Evolutionary conservation across 2,329 filamentous ascomycete genomes (phyloP).

Genomic region (Trematosphaeria pertusa): DNA sequence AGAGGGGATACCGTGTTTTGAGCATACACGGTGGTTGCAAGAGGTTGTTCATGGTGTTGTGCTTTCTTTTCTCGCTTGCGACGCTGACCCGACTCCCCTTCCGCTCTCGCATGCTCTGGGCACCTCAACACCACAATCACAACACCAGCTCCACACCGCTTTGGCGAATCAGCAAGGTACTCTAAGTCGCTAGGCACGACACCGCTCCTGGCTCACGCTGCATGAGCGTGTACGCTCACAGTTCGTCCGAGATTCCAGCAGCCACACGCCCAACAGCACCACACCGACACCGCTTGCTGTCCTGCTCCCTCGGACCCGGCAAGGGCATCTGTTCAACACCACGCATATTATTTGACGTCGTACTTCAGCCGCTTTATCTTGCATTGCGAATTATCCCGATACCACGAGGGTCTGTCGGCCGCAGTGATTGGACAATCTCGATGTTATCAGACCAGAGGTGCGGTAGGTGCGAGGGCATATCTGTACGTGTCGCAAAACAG

Average conservation of each 20-base stretch:
- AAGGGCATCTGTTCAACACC: background rate
- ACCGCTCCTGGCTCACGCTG: no score
- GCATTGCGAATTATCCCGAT: constrained; percentile 20
- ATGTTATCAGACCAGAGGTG: constrained; percentile 23
- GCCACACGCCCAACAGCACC: no score
- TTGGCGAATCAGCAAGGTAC: constrained; percentile 13
- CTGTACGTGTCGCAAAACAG: constrained; percentile 21
- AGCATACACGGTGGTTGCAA: no score
- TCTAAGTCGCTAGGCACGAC: no score
- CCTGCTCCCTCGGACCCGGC: background rate
- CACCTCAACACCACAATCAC: constrained; percentile 16
- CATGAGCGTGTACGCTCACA: no score
- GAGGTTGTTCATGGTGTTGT: background rate
- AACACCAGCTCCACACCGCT: constrained; percentile 14
- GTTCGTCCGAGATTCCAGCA: no score
- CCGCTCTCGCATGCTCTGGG: constrained; percentile 3
- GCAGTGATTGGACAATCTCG: constrained; percentile 32
- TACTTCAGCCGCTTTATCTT: constrained; percentile 37
- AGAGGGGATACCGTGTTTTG: no score
- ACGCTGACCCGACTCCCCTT: constrained; percentile 9
- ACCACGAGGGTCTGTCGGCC: constrained; percentile 12
- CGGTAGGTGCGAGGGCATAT: constrained; percentile 6
- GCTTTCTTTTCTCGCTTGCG: constrained; percentile 7
- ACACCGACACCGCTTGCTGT: constrained; percentile 8
- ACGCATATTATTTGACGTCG: no score